These are phyloP conservation scores for Nemania sp. DNA, from an alignment of 2,329 filamentous ascomycete species.

Conservation along the genomic window DNA sequence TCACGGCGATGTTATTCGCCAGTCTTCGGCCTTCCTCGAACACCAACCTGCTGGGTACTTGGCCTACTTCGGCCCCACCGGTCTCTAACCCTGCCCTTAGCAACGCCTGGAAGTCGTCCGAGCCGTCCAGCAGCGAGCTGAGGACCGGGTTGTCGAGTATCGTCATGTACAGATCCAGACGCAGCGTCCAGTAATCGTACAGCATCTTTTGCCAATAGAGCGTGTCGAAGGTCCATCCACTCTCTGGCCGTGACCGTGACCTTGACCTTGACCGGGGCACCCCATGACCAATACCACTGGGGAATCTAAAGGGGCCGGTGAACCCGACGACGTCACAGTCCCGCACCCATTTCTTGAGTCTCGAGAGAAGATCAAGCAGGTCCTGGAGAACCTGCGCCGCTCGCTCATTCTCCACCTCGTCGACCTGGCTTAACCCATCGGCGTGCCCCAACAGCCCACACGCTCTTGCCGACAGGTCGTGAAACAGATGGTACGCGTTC, in stretches of 20 bases:
- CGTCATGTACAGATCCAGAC: slow-evolving; percentile 29
- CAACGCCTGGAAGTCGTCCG: background rate
- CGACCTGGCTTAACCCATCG: slow-evolving; percentile 12
- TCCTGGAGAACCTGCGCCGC: slow-evolving; percentile 7
- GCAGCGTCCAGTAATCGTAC: slow-evolving; percentile 27
- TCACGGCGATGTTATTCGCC: slow-evolving; percentile 25
- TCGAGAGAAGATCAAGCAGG: slow-evolving; percentile 20
- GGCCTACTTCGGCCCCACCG: background rate
- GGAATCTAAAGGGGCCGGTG: slow-evolving; percentile 15
- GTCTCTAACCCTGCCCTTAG: background rate
- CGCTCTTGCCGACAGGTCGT: slow-evolving; percentile 26
- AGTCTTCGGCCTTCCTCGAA: slow-evolving; percentile 22
- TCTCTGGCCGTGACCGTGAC: background rate
- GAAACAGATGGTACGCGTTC: slow-evolving; percentile 27
- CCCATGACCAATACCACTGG: slow-evolving; percentile 7
- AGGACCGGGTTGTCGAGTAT: slow-evolving; percentile 25
- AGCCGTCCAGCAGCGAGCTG: slow-evolving; percentile 8
- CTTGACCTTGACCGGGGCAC: slow-evolving; percentile 27
- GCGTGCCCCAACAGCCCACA: slow-evolving; percentile 26
- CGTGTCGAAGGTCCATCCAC: slow-evolving; percentile 20
- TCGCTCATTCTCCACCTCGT: background rate
- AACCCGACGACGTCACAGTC: slow-evolving; percentile 8
- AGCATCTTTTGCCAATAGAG: slow-evolving; percentile 28
- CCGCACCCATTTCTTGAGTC: slow-evolving; percentile 17
- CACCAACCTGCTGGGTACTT: slow-evolving; percentile 7